phyloP scores from a whole-genome alignment of 1,139 yeast species.

The Saccharomyces pastorianus region DNA sequence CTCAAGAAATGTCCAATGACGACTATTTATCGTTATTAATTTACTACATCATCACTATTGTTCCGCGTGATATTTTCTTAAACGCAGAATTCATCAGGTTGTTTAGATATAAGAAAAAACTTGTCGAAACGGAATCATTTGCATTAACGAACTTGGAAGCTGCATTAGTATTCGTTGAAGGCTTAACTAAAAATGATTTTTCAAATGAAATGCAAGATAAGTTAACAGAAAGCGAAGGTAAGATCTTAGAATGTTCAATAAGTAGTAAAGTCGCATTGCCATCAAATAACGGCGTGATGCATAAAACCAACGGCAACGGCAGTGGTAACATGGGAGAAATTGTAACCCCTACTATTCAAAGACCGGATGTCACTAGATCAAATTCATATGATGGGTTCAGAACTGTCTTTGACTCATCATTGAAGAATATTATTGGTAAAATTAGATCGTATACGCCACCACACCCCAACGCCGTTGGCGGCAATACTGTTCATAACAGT shows the following conservation, averaged over 20 bases:
- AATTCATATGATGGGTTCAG: constrained; percentile 24
- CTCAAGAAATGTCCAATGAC: constrained; percentile 34
- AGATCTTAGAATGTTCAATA: constrained; percentile 15
- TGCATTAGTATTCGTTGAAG: constrained; percentile 45
- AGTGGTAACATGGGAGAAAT: constrained; percentile 1
- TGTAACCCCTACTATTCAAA: constrained; percentile 4
- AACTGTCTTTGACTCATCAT: constrained; percentile 25
- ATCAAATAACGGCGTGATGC: constrained; percentile 1
- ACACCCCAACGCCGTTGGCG: constrained; percentile 5
- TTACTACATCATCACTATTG: constrained; percentile 39
- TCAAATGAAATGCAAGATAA: constrained; percentile 23
- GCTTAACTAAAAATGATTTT: constrained; percentile 38
- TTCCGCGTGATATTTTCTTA: constrained; percentile 38
- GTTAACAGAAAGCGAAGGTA: constrained; percentile 11
- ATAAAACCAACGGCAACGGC: neutral
- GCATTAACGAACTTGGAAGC: constrained; percentile 62
- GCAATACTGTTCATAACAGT: constrained; percentile 2
- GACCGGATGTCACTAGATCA: constrained; percentile 12
- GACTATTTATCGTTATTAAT: constrained; percentile 50
- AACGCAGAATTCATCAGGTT: constrained; percentile 48
- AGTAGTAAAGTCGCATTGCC: constrained; percentile 19
- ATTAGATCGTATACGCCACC: constrained; percentile 29
- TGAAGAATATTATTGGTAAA: constrained; percentile 26
- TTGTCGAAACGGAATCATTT: constrained; percentile 47
- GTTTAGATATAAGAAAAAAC: constrained; percentile 42